Conservation (phyloP, 2,329 filamentous ascomycete genomes). For the Ceratocystis alfenasii region DNA sequence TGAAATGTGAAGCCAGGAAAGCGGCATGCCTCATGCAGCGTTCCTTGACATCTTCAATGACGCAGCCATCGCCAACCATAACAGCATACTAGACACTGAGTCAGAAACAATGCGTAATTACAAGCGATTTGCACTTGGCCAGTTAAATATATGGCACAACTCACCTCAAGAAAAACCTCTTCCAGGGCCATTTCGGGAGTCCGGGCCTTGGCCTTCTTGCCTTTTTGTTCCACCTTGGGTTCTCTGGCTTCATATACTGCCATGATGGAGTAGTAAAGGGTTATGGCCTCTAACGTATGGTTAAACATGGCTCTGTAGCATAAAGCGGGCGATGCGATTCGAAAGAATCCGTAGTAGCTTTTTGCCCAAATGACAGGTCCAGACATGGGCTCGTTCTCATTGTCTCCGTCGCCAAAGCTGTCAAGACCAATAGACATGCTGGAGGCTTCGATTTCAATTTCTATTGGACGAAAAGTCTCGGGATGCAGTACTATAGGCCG, state of each 20-base stretch:
- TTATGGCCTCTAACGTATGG: constrained; percentile 51
- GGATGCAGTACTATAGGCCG: constrained; percentile 18
- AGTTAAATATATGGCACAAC: background rate
- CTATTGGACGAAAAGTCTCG: constrained; percentile 24
- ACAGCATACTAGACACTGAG: constrained; percentile 36
- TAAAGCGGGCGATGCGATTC: constrained; percentile 44
- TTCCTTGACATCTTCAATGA: constrained; percentile 38
- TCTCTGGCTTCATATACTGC: constrained; percentile 40
- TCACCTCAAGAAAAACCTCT: constrained; percentile 30
- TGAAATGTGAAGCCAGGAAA: constrained; percentile 43
- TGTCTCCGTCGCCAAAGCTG: constrained; percentile 23
- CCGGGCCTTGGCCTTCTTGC: constrained; percentile 26
- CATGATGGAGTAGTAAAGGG: constrained; percentile 50
- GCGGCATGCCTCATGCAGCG: constrained; percentile 38
- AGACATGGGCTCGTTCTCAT: constrained; percentile 27
- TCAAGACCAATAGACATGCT: constrained; percentile 39
- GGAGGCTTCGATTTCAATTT: constrained; percentile 44
- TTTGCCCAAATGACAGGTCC: constrained; percentile 53
- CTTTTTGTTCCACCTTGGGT: constrained; percentile 28
- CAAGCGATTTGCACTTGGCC: background rate
- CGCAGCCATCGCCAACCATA: constrained; percentile 41
- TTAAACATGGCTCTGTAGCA: constrained; percentile 45
- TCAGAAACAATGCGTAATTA: background rate
- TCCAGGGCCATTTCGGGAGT: constrained; percentile 28
- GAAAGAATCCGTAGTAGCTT: constrained; percentile 55